These are phyloP conservation scores for Leccinum ponderosum DNA, from an alignment of 1,284 basidiomycete species.

Conservation along the genomic window DNA sequence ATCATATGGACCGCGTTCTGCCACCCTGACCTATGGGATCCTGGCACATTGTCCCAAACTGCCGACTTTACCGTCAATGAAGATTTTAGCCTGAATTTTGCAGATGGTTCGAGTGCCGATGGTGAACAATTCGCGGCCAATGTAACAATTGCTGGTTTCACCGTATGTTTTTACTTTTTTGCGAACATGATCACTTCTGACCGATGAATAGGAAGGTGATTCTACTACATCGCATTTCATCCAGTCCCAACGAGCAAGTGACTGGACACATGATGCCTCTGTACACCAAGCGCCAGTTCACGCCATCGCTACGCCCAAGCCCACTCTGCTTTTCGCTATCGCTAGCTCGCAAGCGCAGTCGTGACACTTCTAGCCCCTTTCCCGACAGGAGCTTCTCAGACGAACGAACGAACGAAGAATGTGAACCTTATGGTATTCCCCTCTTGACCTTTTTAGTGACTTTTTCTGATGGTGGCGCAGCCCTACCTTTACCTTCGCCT, in stretches of 20 bases:
- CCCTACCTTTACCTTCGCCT: conserved; percentile 24
- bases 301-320: conserved; percentile 60
- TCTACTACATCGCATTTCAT: conserved; percentile 22
- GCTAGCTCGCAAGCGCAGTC: conserved; percentile 49
- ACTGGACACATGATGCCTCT: conserved; percentile 37
- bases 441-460: background rate
- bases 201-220: conserved; percentile 28
- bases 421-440: conserved; percentile 26
- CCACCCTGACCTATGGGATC: background rate
- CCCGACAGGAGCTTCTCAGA: conserved; percentile 18
- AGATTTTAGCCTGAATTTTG: too few species aligned
- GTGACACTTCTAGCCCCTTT: conserved; percentile 23
- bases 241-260: conserved; percentile 24
- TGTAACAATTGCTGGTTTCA: too few species aligned
- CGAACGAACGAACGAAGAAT: conserved; percentile 14
- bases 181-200: too few species aligned
- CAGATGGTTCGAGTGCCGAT: too few species aligned
- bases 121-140: too few species aligned
- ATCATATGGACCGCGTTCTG: conserved; percentile 26
- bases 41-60: too few species aligned
- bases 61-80: too few species aligned
- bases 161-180: too few species aligned
- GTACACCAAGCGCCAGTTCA: conserved; percentile 38
- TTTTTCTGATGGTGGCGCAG: conserved; percentile 17
- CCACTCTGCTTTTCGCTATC: conserved; percentile 76